A percentile compares a stretch with the other conserved stretches of the same genome.
Evolutionary conservation across 164 flowering plant species (phyloP).

Genomic region (Macadamia integrifolia): DNA sequence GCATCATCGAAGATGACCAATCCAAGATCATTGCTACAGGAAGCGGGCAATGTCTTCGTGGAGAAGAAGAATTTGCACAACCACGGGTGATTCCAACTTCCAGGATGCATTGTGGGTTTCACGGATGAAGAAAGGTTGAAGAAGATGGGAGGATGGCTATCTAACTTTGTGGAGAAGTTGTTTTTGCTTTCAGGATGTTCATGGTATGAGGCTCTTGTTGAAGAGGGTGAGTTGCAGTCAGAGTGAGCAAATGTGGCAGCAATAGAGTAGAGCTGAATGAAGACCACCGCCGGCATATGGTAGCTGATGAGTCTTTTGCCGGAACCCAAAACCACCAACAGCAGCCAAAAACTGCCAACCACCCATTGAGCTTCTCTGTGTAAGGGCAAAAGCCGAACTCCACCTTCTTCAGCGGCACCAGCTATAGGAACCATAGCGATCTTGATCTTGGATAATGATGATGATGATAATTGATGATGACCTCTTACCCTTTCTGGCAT

Average conservation of each 20-base stretch:
- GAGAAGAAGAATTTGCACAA: too few species aligned
- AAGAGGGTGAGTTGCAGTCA: too few species aligned
- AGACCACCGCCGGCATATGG: slow-evolving; percentile 59
- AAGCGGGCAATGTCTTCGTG: too few species aligned
- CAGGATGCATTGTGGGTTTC: too few species aligned
- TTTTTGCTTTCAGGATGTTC: too few species aligned
- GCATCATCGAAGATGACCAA: too few species aligned
- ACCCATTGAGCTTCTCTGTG: slow-evolving; percentile 72
- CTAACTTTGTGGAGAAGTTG: too few species aligned
- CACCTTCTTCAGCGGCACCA: slow-evolving; percentile 70
- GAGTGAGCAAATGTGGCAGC: slow-evolving; percentile 48
- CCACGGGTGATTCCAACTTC: too few species aligned
- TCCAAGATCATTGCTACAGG: too few species aligned
- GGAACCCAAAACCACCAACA: slow-evolving; percentile 76
- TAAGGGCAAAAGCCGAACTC: slow-evolving; percentile 76
- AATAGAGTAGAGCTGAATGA: slow-evolving; percentile 64
- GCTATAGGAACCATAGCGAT: slow-evolving; percentile 48
- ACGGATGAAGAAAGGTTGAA: too few species aligned
- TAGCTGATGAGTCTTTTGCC: slow-evolving; percentile 67
- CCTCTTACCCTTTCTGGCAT: slow-evolving; percentile 44
- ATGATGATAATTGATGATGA: background rate
- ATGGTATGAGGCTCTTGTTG: too few species aligned
- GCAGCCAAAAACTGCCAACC: slow-evolving; percentile 63
- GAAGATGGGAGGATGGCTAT: too few species aligned
- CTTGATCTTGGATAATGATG: slow-evolving; percentile 17